Conservation (phyloP, 176 grass and related monocot species). For the Pharus latifolius region DNA sequence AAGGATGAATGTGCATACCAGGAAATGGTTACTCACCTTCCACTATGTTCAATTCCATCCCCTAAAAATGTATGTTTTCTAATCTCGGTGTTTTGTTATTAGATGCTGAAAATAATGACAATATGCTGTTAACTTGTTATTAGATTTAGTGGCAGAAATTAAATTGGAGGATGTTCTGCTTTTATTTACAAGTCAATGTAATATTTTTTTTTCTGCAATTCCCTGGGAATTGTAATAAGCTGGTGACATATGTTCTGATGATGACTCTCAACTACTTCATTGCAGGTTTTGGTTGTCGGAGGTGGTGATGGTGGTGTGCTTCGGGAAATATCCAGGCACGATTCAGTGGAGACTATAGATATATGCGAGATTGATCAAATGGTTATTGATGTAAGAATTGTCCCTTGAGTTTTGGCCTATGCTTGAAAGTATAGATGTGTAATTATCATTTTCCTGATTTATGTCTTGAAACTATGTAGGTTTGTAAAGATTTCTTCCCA, state of each 20-base stretch:
- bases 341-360: slow-evolving; percentile 78
- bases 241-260: not conserved
- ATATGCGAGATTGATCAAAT: slow-evolving; percentile 93
- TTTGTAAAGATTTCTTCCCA: slow-evolving; percentile 84
- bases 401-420: not conserved
- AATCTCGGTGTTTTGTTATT: not conserved
- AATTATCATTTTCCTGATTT: not conserved
- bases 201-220: not conserved
- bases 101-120: not conserved
- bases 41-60: slow-evolving; percentile 47
- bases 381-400: slow-evolving; percentile 76
- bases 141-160: not conserved
- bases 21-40: slow-evolving; percentile 54
- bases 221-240: not conserved
- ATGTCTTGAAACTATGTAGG: slow-evolving; percentile 23
- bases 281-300: slow-evolving; percentile 86
- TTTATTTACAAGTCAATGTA: not conserved
- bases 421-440: not conserved
- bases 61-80: slow-evolving; percentile 40
- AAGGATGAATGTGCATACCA: slow-evolving; percentile 58
- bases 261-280: not conserved
- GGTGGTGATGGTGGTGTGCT: slow-evolving; percentile 93
- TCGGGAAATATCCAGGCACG: slow-evolving; percentile 66
- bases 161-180: not conserved
- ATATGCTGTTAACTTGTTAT: not conserved